Evolutionary conservation across 495 filamentous ascomycete genomes (phyloP).

Genomic region (Cercophora samala): DNA sequence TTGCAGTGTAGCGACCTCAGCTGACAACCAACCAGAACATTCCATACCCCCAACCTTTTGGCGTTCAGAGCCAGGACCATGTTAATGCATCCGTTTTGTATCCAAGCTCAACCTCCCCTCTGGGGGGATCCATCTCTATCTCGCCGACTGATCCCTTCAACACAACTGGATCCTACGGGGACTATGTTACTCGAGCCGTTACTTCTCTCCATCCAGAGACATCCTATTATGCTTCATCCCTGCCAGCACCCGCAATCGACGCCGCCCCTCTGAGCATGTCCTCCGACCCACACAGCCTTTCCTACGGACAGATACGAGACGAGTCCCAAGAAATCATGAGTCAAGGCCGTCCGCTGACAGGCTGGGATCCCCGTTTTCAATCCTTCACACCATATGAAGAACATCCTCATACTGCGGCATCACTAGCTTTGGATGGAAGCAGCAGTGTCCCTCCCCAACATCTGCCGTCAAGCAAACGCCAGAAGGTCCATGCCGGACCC

Average conservation of each 20-base stretch:
- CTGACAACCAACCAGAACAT: slow-evolving; percentile 3
- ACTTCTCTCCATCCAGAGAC: neutral
- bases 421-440: neutral
- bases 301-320: neutral
- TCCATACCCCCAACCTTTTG: neutral
- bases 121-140: neutral
- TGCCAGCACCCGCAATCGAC: neutral
- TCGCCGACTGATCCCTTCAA: neutral
- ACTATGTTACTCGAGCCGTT: neutral
- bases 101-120: neutral
- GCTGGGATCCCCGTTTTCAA: neutral
- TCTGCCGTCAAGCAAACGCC: neutral
- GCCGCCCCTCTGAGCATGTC: neutral
- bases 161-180: neutral
- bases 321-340: neutral
- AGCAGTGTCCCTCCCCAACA: neutral
- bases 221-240: neutral
- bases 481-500: neutral
- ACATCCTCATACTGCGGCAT: neutral
- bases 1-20: slow-evolving; percentile 9
- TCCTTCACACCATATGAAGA: neutral
- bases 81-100: neutral
- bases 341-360: neutral
- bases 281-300: neutral
- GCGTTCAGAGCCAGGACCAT: neutral